A percentile compares a stretch with the other conserved stretches of the same genome.
These are phyloP conservation scores for Globisporangium nodosum DNA, from an alignment of 352 stramenopile species.

Conservation along the genomic window DNA sequence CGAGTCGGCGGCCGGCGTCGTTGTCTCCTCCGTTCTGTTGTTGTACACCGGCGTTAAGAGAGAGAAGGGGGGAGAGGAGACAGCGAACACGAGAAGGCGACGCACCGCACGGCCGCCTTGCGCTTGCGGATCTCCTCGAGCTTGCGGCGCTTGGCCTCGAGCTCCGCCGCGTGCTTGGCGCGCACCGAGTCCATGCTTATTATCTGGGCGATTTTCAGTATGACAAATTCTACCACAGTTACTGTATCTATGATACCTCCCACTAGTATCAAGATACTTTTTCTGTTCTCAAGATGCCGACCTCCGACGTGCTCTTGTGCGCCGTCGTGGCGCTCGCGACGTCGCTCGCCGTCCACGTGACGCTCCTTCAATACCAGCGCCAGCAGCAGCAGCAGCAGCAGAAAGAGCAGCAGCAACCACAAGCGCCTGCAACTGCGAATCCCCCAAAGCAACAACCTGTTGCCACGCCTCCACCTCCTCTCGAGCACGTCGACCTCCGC, in stretches of 20 bases:
- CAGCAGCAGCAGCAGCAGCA: neutral
- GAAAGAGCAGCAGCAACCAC: neutral
- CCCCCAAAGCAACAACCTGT: conserved; percentile 1
- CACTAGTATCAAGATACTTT: neutral
- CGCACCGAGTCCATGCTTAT: conserved; percentile 58
- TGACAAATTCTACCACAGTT: no score
- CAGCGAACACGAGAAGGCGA: neutral
- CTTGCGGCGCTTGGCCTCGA: conserved; percentile 87
- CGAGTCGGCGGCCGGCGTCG: conserved; percentile 20
- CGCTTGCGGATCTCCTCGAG: conserved; percentile 86
- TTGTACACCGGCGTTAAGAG: neutral
- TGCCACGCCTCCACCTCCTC: no score
- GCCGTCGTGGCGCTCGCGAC: conserved; percentile 29
- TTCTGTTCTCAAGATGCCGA: neutral
- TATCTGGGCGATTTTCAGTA: no score
- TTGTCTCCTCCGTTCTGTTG: conserved; percentile 20
- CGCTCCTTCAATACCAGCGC: neutral
- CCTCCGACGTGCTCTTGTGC: conserved; percentile 29
- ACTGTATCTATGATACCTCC: no score
- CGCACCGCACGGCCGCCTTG: conserved; percentile 69
- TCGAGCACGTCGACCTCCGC: conserved; percentile 19
- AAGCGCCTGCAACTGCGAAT: neutral
- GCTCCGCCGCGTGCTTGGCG: conserved; percentile 78
- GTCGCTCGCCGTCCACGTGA: conserved; percentile 23
- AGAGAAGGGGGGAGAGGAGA: neutral